Conservation (phyloP, 2,329 filamentous ascomycete species). For the Nigrospora sphaerica region DNA sequence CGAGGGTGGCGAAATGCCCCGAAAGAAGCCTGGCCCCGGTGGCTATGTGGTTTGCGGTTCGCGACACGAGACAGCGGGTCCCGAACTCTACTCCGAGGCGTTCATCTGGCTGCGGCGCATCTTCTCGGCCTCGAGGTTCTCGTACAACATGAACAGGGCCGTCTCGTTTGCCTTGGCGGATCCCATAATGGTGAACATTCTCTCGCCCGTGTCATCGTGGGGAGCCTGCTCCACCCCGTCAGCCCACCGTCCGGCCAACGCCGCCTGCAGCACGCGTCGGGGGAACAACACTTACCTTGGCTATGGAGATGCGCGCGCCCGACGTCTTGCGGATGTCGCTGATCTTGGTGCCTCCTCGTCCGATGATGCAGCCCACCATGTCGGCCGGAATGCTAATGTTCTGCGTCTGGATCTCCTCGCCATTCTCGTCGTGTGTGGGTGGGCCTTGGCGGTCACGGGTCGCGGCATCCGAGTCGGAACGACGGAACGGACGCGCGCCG, state of each 20-base stretch:
- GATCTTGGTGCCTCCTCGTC: conserved; percentile 90
- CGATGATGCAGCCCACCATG: conserved; percentile 99
- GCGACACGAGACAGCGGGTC: background rate
- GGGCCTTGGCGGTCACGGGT: conserved; percentile 76
- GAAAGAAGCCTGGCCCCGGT: background rate
- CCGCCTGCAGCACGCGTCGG: background rate
- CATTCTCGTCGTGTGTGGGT: conserved; percentile 88
- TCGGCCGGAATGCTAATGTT: conserved; percentile 99
- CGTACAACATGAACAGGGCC: conserved; percentile 90
- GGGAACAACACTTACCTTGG: conserved; percentile 53
- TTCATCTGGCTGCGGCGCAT: conserved; percentile 85
- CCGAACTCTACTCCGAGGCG: conserved; percentile 37
- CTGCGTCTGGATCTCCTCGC: conserved; percentile 95
- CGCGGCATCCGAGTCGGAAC: conserved; percentile 76
- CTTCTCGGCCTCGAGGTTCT: conserved; percentile 98
- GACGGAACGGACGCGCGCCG: conserved; percentile 62
- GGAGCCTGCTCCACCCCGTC: conserved; percentile 49
- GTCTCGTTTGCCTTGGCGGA: conserved; percentile 91
- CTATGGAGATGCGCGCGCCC: conserved; percentile 93
- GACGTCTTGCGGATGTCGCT: conserved; percentile 97
- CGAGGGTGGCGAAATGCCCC: background rate
- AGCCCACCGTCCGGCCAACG: conserved; percentile 8
- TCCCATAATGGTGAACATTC: conserved; percentile 99
- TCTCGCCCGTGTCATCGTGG: conserved; percentile 94
- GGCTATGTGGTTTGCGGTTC: background rate